Evolutionary conservation across 2,329 filamentous ascomycete genomes (phyloP).

Genomic region (Chaetomiaceae sp.): DNA sequence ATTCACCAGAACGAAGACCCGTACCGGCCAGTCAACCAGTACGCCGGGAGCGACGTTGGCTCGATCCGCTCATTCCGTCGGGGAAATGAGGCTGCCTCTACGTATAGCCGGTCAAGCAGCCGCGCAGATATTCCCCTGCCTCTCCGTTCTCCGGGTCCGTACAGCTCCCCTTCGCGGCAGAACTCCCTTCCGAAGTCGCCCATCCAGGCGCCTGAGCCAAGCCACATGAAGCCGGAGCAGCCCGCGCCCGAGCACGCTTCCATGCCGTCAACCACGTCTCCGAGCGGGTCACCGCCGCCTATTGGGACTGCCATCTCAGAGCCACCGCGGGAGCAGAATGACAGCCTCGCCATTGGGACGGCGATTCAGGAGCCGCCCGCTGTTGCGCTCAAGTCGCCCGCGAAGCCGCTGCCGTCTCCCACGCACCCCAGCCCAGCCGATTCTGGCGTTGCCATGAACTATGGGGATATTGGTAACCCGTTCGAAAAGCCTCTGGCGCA

Average conservation of each 20-base stretch:
- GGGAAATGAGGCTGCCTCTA: slow-evolving; percentile 41
- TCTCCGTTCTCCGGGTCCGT: slow-evolving; percentile 27
- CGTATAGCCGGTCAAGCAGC: slow-evolving; percentile 41
- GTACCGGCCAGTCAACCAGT: slow-evolving; percentile 62
- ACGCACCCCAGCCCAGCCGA: slow-evolving; percentile 22
- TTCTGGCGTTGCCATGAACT: slow-evolving; percentile 20
- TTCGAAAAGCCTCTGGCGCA: slow-evolving; percentile 22
- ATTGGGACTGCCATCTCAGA: slow-evolving; percentile 1
- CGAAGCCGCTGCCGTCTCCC: slow-evolving; percentile 18
- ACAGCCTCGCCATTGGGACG: slow-evolving; percentile 2
- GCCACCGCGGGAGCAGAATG: slow-evolving; percentile 24
- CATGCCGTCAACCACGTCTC: slow-evolving; percentile 12
- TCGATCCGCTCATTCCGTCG: slow-evolving; percentile 51
- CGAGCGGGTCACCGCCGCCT: slow-evolving; percentile 7
- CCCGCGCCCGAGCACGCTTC: neutral
- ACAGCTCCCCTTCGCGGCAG: slow-evolving; percentile 36
- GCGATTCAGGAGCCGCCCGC: slow-evolving; percentile 23
- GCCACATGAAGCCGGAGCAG: slow-evolving; percentile 19
- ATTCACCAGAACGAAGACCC: slow-evolving; percentile 75
- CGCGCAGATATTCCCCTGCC: slow-evolving; percentile 29
- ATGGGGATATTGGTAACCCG: slow-evolving; percentile 16
- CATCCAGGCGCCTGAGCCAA: slow-evolving; percentile 31
- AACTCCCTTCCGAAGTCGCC: slow-evolving; percentile 45
- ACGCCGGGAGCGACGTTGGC: slow-evolving; percentile 52
- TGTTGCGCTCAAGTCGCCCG: slow-evolving; percentile 19